Evolutionary conservation across 176 grass and related monocot genomes (phyloP).

Genomic region (Hordeum vulgare): DNA sequence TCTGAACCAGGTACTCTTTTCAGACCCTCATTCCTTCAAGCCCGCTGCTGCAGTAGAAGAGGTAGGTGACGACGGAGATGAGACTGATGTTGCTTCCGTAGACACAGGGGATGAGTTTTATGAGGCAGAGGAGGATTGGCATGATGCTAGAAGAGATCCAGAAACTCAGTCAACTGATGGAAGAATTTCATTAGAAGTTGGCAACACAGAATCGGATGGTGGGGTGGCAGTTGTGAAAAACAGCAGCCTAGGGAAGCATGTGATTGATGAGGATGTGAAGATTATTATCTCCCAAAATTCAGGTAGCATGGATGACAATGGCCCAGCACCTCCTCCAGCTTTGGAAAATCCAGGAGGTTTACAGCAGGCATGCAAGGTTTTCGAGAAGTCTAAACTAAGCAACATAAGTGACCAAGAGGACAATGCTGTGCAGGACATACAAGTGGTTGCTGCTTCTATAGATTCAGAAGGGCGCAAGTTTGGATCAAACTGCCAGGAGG

Average conservation of each 20-base stretch:
- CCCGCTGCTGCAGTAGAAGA: constrained; percentile 46
- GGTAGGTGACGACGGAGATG: constrained; percentile 64
- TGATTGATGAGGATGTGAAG: constrained; percentile 42
- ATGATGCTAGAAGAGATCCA: constrained; percentile 69
- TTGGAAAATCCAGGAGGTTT: constrained; percentile 46
- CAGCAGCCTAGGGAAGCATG: constrained; percentile 7
- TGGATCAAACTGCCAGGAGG: constrained; percentile 44
- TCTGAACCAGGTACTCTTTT: constrained; percentile 73
- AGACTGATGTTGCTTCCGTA: constrained; percentile 76
- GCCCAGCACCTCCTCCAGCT: neutral
- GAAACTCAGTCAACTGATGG: constrained; percentile 48
- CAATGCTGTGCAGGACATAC: constrained; percentile 60
- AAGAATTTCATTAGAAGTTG: constrained; percentile 31
- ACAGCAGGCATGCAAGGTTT: constrained; percentile 38
- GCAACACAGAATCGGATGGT: constrained; percentile 24
- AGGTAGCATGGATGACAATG: constrained; percentile 18
- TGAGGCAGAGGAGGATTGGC: constrained; percentile 97
- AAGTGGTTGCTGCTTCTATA: constrained; percentile 49
- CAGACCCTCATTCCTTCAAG: constrained; percentile 63
- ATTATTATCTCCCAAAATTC: constrained; percentile 39
- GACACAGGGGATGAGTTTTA: constrained; percentile 84
- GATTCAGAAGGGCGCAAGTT: constrained; percentile 37
- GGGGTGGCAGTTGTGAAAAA: constrained; percentile 20
- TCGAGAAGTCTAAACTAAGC: constrained; percentile 25
- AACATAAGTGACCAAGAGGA: constrained; percentile 30